Evolutionary conservation across 306 rosid genomes (phyloP).

Genomic region (Cotoneaster glaucophyllus): DNA sequence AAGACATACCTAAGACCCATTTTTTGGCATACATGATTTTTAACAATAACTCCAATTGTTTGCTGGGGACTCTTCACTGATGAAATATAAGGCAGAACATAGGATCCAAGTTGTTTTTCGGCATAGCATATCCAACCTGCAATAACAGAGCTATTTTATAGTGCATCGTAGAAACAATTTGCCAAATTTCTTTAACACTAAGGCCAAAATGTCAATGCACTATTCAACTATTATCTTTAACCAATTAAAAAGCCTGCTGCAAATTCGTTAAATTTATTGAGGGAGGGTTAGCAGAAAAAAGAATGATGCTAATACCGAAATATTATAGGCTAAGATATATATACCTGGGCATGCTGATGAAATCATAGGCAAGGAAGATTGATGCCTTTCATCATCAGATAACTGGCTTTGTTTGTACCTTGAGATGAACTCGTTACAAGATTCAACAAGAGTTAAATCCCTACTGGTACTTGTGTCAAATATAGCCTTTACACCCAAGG

Average conservation of each 20-base stretch:
- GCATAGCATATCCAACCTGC: constrained; percentile 99
- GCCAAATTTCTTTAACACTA: neutral
- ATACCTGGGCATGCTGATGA: constrained; percentile 99
- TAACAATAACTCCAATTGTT: constrained; percentile 74
- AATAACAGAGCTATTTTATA: neutral
- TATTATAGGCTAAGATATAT: neutral
- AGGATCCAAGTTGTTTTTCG: constrained; percentile 88
- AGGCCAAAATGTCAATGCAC: neutral
- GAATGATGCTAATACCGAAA: constrained; percentile 1
- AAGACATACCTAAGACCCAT: constrained; percentile 65
- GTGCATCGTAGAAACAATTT: neutral
- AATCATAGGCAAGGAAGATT: constrained; percentile 66
- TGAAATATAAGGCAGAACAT: constrained; percentile 76
- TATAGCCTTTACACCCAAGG: constrained; percentile 80
- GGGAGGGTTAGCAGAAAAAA: neutral
- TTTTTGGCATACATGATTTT: constrained; percentile 52
- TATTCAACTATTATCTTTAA: neutral
- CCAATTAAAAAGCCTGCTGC: neutral
- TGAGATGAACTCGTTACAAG: constrained; percentile 73
- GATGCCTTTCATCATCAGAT: constrained; percentile 37
- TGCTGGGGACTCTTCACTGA: constrained; percentile 92
- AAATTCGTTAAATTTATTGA: neutral
- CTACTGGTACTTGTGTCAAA: constrained; percentile 93
- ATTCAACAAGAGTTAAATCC: constrained; percentile 75
- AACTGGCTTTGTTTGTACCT: constrained; percentile 56